Evolutionary conservation across 768 basidiomycete species (phyloP).

Genomic region (Russula sp.): DNA sequence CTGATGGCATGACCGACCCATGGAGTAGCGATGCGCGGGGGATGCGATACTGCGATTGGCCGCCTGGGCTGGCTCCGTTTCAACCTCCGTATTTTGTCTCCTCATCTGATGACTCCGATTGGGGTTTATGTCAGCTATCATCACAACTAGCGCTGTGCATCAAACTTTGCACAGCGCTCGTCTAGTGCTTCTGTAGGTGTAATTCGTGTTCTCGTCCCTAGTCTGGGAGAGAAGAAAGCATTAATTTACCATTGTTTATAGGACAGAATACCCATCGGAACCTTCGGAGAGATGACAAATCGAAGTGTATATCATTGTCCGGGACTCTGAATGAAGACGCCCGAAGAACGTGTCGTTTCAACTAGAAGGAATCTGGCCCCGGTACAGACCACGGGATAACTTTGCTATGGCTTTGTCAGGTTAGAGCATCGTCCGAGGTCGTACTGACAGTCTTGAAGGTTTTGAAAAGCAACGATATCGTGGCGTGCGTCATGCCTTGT

Average conservation of each 20-base stretch:
- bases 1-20: too few species aligned
- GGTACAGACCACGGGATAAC: not conserved
- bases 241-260: not conserved
- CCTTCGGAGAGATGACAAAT: conserved; percentile 36
- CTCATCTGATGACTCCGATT: conserved; percentile 26
- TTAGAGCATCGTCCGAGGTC: not conserved
- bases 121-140: conserved; percentile 27
- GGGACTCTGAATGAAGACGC: conserved; percentile 21
- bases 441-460: conserved; percentile 16
- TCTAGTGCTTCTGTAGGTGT: conserved; percentile 35
- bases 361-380: conserved; percentile 22
- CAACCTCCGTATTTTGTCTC: not conserved
- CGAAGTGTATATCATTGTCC: conserved; percentile 33
- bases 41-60: not conserved
- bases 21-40: too few species aligned
- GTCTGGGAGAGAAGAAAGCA: not conserved
- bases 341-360: not conserved
- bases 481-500: not conserved
- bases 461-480: conserved; percentile 32
- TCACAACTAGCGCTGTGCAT: conserved; percentile 23
- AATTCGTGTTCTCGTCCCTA: conserved; percentile 9
- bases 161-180: conserved; percentile 35
- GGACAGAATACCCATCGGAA: conserved; percentile 29
- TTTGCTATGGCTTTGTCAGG: not conserved
- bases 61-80: not conserved